Conservation (phyloP, 306 rosid species). For the Crotalaria pallida region DNA sequence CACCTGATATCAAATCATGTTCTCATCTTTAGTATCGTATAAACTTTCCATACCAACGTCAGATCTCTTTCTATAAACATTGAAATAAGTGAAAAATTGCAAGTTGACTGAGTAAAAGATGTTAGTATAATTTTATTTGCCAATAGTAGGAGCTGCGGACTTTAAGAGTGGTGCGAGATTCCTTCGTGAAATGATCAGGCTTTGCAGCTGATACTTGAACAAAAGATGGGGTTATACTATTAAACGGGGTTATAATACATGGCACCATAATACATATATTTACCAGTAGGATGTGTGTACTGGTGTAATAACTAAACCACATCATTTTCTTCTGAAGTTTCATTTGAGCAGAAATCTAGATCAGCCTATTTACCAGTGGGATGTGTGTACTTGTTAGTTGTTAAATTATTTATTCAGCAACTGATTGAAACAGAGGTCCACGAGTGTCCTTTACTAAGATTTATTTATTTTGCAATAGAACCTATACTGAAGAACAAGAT, state of each 20-base stretch:
- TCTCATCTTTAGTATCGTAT: neutral
- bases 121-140: neutral
- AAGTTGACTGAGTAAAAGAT: neutral
- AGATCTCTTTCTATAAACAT: neutral
- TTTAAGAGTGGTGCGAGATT: neutral
- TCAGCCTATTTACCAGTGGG: neutral
- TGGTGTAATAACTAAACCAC: neutral
- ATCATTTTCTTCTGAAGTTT: neutral
- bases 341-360: neutral
- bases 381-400: neutral
- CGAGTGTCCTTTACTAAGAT: neutral
- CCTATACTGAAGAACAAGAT: constrained; percentile 29
- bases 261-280: neutral
- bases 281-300: neutral
- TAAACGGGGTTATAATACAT: no score
- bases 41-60: neutral
- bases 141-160: neutral
- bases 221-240: neutral
- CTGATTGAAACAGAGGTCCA: neutral
- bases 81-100: neutral
- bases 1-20: neutral
- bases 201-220: neutral
- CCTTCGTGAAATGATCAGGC: neutral
- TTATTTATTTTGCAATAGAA: constrained; percentile 17
- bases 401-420: neutral